These are phyloP conservation scores for Crataegus laevigata DNA, from an alignment of 306 rosid genomes.

Conservation along the genomic window DNA sequence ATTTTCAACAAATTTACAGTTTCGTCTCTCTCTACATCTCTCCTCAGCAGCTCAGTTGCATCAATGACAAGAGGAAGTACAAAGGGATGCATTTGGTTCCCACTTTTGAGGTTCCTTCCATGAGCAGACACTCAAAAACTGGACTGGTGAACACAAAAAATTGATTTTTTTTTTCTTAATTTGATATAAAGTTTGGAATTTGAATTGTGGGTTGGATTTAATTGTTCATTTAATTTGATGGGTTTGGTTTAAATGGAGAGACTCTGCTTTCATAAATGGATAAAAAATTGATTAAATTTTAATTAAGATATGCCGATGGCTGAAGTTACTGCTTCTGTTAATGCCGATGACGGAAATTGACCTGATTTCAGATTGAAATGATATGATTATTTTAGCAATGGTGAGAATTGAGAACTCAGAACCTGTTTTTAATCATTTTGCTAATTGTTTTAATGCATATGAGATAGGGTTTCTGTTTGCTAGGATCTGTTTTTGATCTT, in stretches of 20 bases:
- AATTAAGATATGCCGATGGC: not conserved
- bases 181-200: not conserved
- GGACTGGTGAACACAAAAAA: slow-evolving; percentile 56
- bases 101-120: slow-evolving; percentile 21
- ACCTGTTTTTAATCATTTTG: no score
- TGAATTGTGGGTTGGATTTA: slow-evolving; percentile 12
- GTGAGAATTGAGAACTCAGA: no score
- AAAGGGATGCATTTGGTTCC: slow-evolving; percentile 93
- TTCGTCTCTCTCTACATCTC: not conserved
- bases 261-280: not conserved
- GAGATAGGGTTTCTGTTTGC: not conserved
- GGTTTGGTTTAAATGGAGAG: not conserved
- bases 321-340: not conserved
- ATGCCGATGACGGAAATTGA: not conserved
- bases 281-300: no score
- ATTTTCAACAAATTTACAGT: no score
- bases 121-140: slow-evolving; percentile 93
- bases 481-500: not conserved
- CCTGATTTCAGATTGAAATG: not conserved
- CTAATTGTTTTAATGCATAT: no score
- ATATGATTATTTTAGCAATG: not conserved
- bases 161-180: not conserved
- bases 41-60: slow-evolving; percentile 90
- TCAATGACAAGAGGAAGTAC: slow-evolving; percentile 81
- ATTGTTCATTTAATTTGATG: not conserved